A percentile compares a stretch with the other conserved stretches of the same genome.
Conservation (phyloP, 2,329 filamentous ascomycete species). For the Tricladium varicosporioides region DNA sequence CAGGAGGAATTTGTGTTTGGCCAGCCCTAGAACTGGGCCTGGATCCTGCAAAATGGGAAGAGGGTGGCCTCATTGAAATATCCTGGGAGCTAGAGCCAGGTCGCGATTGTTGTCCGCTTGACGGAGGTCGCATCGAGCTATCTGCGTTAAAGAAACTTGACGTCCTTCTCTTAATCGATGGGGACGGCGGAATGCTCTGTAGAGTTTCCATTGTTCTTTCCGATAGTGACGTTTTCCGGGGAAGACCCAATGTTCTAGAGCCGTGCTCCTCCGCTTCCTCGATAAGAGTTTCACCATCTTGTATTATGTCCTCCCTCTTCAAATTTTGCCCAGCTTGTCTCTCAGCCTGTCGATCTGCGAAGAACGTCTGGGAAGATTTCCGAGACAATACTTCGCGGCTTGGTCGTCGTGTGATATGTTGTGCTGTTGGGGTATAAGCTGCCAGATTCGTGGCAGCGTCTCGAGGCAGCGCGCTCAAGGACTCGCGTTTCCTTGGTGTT, state of each 20-base stretch:
- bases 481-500: conserved; percentile 15
- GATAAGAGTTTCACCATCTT: conserved; percentile 15
- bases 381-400: conserved; percentile 23
- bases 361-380: conserved; percentile 20
- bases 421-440: conserved; percentile 14
- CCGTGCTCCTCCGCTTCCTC: conserved; percentile 13
- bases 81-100: conserved; percentile 59
- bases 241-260: background rate
- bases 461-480: conserved; percentile 1
- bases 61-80: conserved; percentile 51
- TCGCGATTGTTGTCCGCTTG: conserved; percentile 22
- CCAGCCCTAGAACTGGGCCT: conserved; percentile 55
- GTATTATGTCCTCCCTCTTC: conserved; percentile 7
- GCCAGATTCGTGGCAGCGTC: conserved; percentile 13
- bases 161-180: conserved; percentile 61
- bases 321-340: conserved; percentile 4
- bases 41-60: conserved; percentile 48
- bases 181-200: conserved; percentile 74
- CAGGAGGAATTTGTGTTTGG: conserved; percentile 36
- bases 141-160: conserved; percentile 72
- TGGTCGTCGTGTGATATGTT: conserved; percentile 14
- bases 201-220: conserved; percentile 87
- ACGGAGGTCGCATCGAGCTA: conserved; percentile 54
- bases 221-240: conserved; percentile 57
- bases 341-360: conserved; percentile 10